A percentile compares a stretch with the other conserved stretches of the same genome.
These are phyloP conservation scores for Aegle marmelos DNA, from an alignment of 345 rosid genomes.

Conservation along the genomic window DNA sequence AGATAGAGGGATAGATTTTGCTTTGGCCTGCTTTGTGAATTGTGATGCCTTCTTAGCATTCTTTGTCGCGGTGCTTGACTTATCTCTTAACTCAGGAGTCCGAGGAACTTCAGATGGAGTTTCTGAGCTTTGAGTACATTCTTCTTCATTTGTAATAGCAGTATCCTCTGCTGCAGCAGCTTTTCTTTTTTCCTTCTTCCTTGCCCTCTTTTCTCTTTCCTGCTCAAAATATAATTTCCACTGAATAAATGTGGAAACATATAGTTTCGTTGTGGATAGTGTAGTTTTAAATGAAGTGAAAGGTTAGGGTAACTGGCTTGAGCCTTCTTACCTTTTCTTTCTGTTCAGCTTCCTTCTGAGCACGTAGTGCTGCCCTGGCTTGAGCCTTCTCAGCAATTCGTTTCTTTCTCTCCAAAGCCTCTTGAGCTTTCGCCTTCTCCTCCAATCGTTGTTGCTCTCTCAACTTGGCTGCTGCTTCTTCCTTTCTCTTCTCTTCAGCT, in stretches of 20 bases:
- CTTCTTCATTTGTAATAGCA: conserved; percentile 24
- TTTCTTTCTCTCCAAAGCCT: conserved; percentile 76
- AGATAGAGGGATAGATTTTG: conserved; percentile 60
- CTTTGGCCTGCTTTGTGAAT: conserved; percentile 54
- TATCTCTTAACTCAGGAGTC: conserved; percentile 37
- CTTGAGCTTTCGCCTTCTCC: conserved; percentile 76
- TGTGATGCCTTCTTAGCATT: conserved; percentile 40
- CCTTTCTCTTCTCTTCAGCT: conserved; percentile 69
- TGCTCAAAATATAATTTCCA: conserved; percentile 19
- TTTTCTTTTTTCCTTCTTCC: conserved; percentile 68
- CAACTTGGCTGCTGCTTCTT: conserved; percentile 56
- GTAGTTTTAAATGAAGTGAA: background rate
- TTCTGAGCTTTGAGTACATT: conserved; percentile 30
- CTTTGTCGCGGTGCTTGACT: conserved; percentile 28
- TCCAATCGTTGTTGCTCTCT: conserved; percentile 67
- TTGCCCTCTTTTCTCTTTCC: conserved; percentile 81
- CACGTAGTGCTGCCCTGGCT: conserved; percentile 66
- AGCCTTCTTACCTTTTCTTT: conserved; percentile 59
- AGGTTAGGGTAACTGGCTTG: background rate
- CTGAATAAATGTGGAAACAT: background rate
- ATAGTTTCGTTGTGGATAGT: background rate
- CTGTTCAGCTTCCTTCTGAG: conserved; percentile 74
- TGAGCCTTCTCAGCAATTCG: conserved; percentile 67
- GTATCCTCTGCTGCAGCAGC: conserved; percentile 23
- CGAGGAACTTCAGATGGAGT: conserved; percentile 32